Conservation (phyloP, 306 rosid species). For the Quercus agrifolia region DNA sequence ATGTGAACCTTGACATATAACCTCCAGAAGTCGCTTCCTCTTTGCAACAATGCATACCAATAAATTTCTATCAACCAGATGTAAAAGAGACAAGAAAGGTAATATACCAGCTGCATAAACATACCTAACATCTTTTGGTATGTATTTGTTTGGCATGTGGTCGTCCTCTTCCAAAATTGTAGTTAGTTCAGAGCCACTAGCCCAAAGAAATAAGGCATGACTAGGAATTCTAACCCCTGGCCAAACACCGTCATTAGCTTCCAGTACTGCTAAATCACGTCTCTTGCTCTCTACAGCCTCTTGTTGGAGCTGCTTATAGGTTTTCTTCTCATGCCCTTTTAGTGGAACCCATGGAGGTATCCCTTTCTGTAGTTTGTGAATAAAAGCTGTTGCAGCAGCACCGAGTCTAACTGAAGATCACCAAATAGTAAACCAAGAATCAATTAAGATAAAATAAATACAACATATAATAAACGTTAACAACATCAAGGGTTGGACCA, state of each 20-base stretch:
- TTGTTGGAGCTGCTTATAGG: conserved; percentile 83
- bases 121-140: conserved; percentile 84
- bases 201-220: conserved; percentile 93
- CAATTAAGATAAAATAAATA: conserved; percentile 15
- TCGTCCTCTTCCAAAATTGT: conserved; percentile 62
- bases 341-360: conserved; percentile 97
- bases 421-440: conserved; percentile 25
- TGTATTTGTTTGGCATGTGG: conserved; percentile 96
- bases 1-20: background rate
- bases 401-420: conserved; percentile 61
- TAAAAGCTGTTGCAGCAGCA: conserved; percentile 80
- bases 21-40: background rate
- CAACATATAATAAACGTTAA: too few species aligned
- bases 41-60: background rate
- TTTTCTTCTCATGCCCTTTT: conserved; percentile 77
- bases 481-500: background rate
- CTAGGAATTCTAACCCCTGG: conserved; percentile 95
- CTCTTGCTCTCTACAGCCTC: conserved; percentile 91
- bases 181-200: conserved; percentile 90
- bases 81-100: background rate
- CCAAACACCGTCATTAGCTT: conserved; percentile 90
- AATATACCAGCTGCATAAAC: background rate
- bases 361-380: conserved; percentile 88
- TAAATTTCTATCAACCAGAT: background rate
- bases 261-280: conserved; percentile 84